A percentile compares a stretch with the other conserved stretches of the same genome.
Conservation (phyloP, 169 alveolate genomes). For the Theileria equi region DNA sequence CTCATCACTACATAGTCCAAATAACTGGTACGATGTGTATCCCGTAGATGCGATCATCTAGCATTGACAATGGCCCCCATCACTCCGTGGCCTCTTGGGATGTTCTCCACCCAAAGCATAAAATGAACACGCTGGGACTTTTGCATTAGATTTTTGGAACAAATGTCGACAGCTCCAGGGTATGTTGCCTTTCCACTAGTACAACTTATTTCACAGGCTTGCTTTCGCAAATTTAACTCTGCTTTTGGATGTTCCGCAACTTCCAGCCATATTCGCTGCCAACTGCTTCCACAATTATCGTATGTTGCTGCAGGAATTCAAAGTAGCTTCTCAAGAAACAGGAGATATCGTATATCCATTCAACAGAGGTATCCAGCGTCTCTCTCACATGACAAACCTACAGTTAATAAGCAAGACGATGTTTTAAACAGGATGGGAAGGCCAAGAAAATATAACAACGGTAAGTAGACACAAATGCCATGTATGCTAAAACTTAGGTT, state of each 20-base stretch:
- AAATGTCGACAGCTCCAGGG: constrained; percentile 68
- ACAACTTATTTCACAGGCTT: constrained; percentile 30
- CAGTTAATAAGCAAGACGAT: constrained; percentile 68
- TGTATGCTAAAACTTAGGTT: constrained; percentile 11
- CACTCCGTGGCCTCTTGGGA: no score
- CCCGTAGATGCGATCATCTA: no score
- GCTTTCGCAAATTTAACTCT: constrained; percentile 75
- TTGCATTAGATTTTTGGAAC: no score
- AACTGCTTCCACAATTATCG: constrained; percentile 70
- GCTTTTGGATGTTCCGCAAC: constrained; percentile 76
- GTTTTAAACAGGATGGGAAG: constrained; percentile 73
- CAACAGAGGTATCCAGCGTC: constrained; percentile 60
- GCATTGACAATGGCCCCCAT: no score
- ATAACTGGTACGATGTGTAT: no score
- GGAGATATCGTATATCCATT: constrained; percentile 74
- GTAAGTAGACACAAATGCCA: constrained; percentile 8
- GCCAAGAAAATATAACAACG: constrained; percentile 65
- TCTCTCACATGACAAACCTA: not conserved
- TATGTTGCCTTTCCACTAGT: not conserved
- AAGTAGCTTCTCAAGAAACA: constrained; percentile 6
- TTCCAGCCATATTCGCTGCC: constrained; percentile 79
- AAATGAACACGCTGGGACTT: no score
- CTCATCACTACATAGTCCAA: no score
- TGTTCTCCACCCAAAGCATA: no score
- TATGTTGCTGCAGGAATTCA: constrained; percentile 38